phyloP scores from a whole-genome alignment of 2,329 filamentous ascomycete species.

The Alternaria incomplexa region DNA sequence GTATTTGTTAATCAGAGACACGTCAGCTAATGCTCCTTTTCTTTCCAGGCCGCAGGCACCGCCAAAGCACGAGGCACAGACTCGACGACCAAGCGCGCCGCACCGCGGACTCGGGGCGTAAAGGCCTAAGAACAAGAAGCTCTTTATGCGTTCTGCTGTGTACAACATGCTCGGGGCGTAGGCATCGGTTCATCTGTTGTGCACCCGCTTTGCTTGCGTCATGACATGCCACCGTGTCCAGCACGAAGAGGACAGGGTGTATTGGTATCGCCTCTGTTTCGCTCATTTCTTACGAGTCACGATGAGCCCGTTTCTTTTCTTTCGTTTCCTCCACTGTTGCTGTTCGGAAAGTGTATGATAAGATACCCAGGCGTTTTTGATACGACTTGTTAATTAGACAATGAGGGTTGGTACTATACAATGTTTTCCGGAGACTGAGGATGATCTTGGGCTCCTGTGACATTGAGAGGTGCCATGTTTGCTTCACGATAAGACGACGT shows the following conservation, averaged over 20 bases:
- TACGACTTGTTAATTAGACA: background rate
- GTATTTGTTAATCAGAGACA: background rate
- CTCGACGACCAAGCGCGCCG: conserved; percentile 10
- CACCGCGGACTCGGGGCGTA: conserved; percentile 9
- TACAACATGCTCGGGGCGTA: background rate
- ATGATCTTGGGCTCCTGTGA: background rate
- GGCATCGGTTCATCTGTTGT: background rate
- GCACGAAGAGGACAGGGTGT: background rate
- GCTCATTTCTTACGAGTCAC: background rate
- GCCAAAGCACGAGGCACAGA: conserved; percentile 17
- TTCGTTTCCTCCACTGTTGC: background rate
- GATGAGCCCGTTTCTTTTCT: background rate
- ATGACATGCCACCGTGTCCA: background rate
- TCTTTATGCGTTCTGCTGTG: background rate
- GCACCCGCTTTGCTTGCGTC: background rate
- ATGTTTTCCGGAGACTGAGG: too few species aligned
- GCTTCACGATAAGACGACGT: background rate
- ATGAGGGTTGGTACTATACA: background rate
- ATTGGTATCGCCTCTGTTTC: background rate
- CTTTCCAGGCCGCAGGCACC: conserved; percentile 15
- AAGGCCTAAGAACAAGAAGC: background rate
- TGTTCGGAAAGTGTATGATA: conserved; percentile 12
- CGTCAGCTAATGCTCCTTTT: background rate
- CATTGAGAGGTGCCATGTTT: background rate
- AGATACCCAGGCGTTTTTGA: conserved; percentile 11